Evolutionary conservation across 2,329 filamentous ascomycete species (phyloP).

Genomic region (Sporothrix humicola): DNA sequence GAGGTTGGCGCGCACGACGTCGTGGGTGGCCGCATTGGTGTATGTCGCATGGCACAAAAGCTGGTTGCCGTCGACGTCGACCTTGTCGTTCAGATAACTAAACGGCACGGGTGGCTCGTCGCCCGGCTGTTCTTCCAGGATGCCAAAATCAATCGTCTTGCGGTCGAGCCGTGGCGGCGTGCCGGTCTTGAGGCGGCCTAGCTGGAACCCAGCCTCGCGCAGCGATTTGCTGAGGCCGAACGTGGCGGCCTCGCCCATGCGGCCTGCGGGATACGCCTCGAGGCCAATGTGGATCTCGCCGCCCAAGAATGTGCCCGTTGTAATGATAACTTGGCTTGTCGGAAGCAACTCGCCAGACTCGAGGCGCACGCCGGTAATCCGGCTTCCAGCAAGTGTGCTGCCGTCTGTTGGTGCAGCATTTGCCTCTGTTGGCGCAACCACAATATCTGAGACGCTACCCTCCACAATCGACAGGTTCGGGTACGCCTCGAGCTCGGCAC

Average conservation of each 20-base stretch:
- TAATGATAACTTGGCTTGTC: conserved; percentile 85
- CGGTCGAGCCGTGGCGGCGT: conserved; percentile 87
- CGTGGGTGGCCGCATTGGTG: conserved; percentile 82
- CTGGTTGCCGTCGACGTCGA: conserved; percentile 77
- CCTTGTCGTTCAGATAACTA: conserved; percentile 82
- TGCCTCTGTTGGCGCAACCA: conserved; percentile 64
- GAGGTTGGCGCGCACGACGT: conserved; percentile 85
- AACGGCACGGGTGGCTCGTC: conserved; percentile 89
- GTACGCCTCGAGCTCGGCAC: conserved; percentile 78
- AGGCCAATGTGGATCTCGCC: conserved; percentile 97
- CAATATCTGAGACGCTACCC: conserved; percentile 90
- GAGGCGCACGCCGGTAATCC: conserved; percentile 82
- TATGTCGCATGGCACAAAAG: conserved; percentile 85
- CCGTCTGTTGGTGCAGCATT: conserved; percentile 31
- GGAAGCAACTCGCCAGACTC: conserved; percentile 86
- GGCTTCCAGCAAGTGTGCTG: conserved; percentile 52
- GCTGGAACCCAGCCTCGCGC: conserved; percentile 81
- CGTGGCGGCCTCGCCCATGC: conserved; percentile 92
- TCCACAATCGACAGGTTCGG: conserved; percentile 79
- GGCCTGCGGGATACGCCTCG: conserved; percentile 80
- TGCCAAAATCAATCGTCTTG: conserved; percentile 78
- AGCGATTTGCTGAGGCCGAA: conserved; percentile 91
- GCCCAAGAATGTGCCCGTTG: conserved; percentile 92
- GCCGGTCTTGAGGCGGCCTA: conserved; percentile 92
- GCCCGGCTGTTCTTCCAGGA: conserved; percentile 74